Evolutionary conservation across 257 asterid genomes (phyloP), one percentile per base, ranked within the genome.

Genomic region (Rhazya stricta): DNA sequence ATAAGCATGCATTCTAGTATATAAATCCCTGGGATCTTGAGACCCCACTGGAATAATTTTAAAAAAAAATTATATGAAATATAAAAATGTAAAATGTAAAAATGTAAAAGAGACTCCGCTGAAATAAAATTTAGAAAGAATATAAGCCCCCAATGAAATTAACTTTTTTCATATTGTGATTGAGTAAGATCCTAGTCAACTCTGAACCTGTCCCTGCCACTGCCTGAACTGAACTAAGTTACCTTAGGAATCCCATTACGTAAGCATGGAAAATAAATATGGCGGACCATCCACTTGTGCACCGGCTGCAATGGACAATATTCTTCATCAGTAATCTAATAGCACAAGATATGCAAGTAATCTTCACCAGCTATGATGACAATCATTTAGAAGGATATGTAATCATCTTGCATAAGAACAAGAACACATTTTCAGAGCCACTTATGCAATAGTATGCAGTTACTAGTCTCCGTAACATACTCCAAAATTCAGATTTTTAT

Each of bases 271-370:
- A 91, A 86, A 83, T 95, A 95, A 74, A 95, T 84, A 81, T 95
- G 99, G 30, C 98, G 97, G 60, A 92, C 93, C 90, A 95, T 92
- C 99, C 99, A 95, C 84, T 91, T 95, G 82, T 95, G 98, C 65
- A 95, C 98, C 83, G 99, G 99, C 99, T 95, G 96, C 87, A 86
- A 74, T 46, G 51, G 72, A 79, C 19, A 73, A 76, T 61, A 12
- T 21, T 21, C 18, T 53, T 23, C 9, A 18, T 69, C 36, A 37
- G 19, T 18, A 34, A 50, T 57, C 53, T 46, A 21, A 18, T 29
- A 56, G 48, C 29, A 65, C 0, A 61, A 30, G 67, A 32, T 61
- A 21, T 12, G 30, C 5, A 36, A 0, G 50, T 18, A 27, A 66
- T 6, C 2, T 63, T 63, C 29, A 63, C 42, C 25, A 63, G 25